Conservation (phyloP, 345 rosid genomes). For the Euclidium syriacum region DNA sequence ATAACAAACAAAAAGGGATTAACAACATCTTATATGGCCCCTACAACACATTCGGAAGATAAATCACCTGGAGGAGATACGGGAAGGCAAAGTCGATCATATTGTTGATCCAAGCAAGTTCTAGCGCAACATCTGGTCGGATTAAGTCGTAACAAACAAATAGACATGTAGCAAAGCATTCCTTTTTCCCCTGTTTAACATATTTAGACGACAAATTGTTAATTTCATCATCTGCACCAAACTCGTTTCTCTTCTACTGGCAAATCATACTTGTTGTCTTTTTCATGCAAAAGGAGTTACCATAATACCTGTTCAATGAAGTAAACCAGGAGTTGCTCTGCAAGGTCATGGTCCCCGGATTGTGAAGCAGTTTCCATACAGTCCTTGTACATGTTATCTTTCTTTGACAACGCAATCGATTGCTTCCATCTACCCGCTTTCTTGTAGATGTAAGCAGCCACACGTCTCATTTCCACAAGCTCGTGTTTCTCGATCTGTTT, state of each 20-base stretch:
- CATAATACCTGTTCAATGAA: conserved; percentile 79
- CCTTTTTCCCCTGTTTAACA: conserved; percentile 68
- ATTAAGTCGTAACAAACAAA: conserved; percentile 91
- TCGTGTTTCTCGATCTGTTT: conserved; percentile 96
- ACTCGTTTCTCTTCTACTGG: background rate
- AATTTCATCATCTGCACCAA: background rate
- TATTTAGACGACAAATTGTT: background rate
- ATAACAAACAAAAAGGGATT: background rate
- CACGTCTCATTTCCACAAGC: conserved; percentile 98
- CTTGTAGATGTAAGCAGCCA: conserved; percentile 97
- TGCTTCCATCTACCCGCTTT: conserved; percentile 99
- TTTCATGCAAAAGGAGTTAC: background rate
- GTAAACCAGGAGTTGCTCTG: conserved; percentile 95
- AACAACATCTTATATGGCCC: too few relatives aligned
- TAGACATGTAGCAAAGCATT: conserved; percentile 92
- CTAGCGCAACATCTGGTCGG: conserved; percentile 80
- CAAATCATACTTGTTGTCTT: too few relatives aligned
- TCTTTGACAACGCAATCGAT: conserved; percentile 95
- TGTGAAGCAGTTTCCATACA: conserved; percentile 99
- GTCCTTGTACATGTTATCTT: conserved; percentile 88
- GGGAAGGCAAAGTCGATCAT: conserved; percentile 95
- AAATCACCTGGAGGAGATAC: conserved; percentile 65
- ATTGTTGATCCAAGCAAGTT: conserved; percentile 88
- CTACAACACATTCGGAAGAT: background rate
- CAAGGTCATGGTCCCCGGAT: conserved; percentile 96